Base-by-base conservation (phyloP, 495 filamentous ascomycete species). In the Xylaria curta region DNA sequence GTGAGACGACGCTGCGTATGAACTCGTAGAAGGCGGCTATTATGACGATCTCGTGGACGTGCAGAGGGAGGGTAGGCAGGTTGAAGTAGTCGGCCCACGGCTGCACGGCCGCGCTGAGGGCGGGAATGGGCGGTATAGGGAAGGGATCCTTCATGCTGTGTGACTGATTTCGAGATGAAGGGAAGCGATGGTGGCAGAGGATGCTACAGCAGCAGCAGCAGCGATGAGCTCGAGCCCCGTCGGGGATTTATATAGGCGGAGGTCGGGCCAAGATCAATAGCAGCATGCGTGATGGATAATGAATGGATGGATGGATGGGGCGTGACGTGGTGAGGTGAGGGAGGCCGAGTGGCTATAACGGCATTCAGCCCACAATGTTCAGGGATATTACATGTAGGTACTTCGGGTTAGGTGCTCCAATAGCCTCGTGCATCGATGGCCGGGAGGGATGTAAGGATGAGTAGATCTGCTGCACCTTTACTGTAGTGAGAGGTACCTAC, bases 1-100 rank as follows among this genome's bases (percentile, higher is more conserved):
- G 97, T 33, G 97, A 95, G 76, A 97, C 69, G 78, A 89, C 84
- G 60, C 83, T 82, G 82, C 92, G 89, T 81, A 94, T 90, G 78
- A 92, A 81, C 68, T 91, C 90, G 87, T 99, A 99, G 79, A 91
- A 84, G 72, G 85, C 69, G 73, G 92, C 91, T 70, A 93, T 90
- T 73, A 91, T 81, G 74, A 95, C 73, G 65, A 98, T 86, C 79
- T 99, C 95, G 84, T 99, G 96, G 80, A 94, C 85, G 82, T 99
- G 96, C 28, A 94, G 85, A 3, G 92, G 87, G 51, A 98, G 88
- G 15, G 92, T 91, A 8, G 89, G 85, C 47, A 98, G 85, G 60
- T 80, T 79, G 74, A 93, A 77, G 40, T 78, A 82, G 72, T 89
- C 84, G 44, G 90, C 88, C 79, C 87, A 83, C 31, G 90, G 90